A percentile compares a stretch with the other conserved stretches of the same genome.
Evolutionary conservation across 495 filamentous ascomycete genomes (phyloP).

Genomic region (Penicillium ucsense): DNA sequence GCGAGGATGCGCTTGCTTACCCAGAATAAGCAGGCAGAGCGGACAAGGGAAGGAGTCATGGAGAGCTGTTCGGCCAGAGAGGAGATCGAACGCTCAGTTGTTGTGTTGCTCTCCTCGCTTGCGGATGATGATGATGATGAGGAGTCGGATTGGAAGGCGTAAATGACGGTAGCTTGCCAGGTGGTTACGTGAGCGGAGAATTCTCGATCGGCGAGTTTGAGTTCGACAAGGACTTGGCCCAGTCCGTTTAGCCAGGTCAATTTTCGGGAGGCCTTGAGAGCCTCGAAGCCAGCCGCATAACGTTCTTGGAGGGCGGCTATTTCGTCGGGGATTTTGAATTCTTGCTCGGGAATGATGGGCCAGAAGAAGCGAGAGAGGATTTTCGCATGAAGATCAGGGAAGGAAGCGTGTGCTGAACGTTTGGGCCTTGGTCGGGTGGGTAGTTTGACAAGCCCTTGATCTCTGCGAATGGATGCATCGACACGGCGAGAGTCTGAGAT

Average conservation of each 20-base stretch:
- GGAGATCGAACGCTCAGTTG: constrained; percentile 33
- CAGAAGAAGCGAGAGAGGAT: constrained; percentile 93
- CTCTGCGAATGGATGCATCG: constrained; percentile 51
- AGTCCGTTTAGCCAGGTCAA: constrained; percentile 79
- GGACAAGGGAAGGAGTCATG: constrained; percentile 70
- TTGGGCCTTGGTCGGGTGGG: not conserved
- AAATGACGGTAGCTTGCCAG: constrained; percentile 84
- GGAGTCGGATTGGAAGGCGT: constrained; percentile 57
- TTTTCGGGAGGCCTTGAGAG: constrained; percentile 69
- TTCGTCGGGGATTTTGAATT: constrained; percentile 58
- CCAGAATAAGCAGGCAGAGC: constrained; percentile 80
- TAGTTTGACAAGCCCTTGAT: constrained; percentile 23
- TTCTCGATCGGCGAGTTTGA: constrained; percentile 74
- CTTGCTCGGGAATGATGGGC: constrained; percentile 71
- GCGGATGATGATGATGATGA: too few species aligned
- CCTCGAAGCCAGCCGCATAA: constrained; percentile 71
- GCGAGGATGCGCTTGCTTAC: constrained; percentile 65
- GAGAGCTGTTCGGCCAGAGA: constrained; percentile 55
- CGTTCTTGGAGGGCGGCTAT: constrained; percentile 53
- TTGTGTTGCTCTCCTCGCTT: constrained; percentile 25
- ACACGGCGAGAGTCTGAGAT: constrained; percentile 76
- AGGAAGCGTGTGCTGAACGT: constrained; percentile 1
- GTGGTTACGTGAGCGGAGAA: constrained; percentile 67
- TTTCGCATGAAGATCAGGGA: constrained; percentile 58
- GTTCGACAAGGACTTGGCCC: constrained; percentile 68